Evolutionary conservation across 176 grass and related monocot genomes (phyloP).

Genomic region (Raddia distichophylla): DNA sequence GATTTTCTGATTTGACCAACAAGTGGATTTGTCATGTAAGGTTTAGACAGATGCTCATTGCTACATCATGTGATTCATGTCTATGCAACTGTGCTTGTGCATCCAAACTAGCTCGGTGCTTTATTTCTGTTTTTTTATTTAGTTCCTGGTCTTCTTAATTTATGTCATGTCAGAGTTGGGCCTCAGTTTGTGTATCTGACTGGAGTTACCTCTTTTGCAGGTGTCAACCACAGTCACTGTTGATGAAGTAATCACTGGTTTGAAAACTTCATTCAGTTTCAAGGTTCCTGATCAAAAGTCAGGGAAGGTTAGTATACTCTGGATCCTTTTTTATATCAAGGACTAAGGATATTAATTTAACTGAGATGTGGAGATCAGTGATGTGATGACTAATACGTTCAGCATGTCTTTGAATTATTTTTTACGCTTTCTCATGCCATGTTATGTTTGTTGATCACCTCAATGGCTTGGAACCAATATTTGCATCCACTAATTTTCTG

Average conservation of each 20-base stretch:
- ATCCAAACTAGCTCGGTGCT: slow-evolving; percentile 3
- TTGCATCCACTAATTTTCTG: not conserved
- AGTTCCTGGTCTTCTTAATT: not conserved
- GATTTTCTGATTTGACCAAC: not conserved
- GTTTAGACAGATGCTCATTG: slow-evolving; percentile 1
- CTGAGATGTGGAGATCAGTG: not conserved
- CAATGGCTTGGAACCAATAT: slow-evolving; percentile 10
- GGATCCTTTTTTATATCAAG: not conserved
- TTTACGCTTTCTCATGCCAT: not conserved
- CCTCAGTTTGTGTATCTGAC: slow-evolving; percentile 30
- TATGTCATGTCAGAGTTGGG: not conserved
- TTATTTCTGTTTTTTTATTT: slow-evolving; percentile 12
- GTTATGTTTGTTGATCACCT: slow-evolving; percentile 8
- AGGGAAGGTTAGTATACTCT: slow-evolving; percentile 64
- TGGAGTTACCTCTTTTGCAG: slow-evolving; percentile 48
- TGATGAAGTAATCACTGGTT: slow-evolving; percentile 69
- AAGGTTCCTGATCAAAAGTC: slow-evolving; percentile 88
- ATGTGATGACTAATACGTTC: not conserved
- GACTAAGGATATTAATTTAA: not conserved
- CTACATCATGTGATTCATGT: not conserved
- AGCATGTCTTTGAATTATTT: slow-evolving; percentile 25
- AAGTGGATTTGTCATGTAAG: slow-evolving; percentile 4
- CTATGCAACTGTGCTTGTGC: not conserved
- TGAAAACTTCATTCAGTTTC: slow-evolving; percentile 77
- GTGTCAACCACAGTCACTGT: slow-evolving; percentile 73